Percentiles rank a stretch among this genome's conserved stretches.
phyloP scores from a whole-genome alignment of 257 asterid species.

The Nicotiana benthamiana region DNA sequence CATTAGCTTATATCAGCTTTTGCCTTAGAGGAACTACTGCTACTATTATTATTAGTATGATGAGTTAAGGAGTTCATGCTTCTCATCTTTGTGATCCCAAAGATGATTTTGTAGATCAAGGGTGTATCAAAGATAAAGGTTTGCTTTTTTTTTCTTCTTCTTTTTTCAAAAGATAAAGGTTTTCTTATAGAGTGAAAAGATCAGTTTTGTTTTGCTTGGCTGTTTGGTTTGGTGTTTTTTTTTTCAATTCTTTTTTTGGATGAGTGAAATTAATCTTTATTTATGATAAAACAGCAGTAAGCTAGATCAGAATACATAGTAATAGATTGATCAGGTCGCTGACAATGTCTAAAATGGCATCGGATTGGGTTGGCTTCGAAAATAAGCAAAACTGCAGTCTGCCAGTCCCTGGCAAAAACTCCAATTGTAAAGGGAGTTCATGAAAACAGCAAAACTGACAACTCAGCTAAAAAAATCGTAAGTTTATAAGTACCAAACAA shows the following conservation, averaged over 20 bases:
- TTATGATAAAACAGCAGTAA: not conserved
- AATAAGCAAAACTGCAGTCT: too few relatives aligned
- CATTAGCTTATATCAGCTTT: not conserved
- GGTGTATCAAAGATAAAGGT: not conserved
- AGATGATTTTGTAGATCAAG: not conserved
- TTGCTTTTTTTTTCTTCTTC: too few relatives aligned
- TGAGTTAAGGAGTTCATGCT: not conserved
- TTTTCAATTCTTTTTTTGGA: not conserved
- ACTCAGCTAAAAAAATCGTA: too few relatives aligned
- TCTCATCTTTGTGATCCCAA: too few relatives aligned
- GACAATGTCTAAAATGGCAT: too few relatives aligned
- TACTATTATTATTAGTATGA: not conserved
- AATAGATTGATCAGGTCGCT: too few relatives aligned
- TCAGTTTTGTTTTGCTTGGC: not conserved
- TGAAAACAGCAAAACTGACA: too few relatives aligned
- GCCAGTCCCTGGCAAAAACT: too few relatives aligned
- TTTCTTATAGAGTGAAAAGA: not conserved
- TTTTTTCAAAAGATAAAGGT: not conserved
- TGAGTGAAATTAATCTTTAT: not conserved
- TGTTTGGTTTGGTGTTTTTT: too few relatives aligned
- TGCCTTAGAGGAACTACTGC: not conserved
- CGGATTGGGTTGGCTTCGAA: too few relatives aligned
- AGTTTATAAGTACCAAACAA: too few relatives aligned
- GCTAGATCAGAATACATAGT: not conserved
- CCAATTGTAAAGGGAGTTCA: too few relatives aligned